Conservation (phyloP, 768 basidiomycete genomes). For the Gloeostereum incarnatum region DNA sequence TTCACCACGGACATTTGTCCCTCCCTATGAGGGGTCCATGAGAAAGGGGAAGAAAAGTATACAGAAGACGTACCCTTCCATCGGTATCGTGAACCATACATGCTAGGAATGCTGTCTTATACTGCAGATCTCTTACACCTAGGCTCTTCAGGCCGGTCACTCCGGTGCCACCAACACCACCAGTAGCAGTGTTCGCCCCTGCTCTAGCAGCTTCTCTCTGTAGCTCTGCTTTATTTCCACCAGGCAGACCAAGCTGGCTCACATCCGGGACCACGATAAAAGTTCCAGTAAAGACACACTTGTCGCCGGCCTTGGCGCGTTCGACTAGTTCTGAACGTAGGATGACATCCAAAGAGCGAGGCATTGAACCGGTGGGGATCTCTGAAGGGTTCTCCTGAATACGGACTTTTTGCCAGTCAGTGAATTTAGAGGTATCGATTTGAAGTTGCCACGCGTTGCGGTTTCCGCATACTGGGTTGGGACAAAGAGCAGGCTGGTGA, state of each 20-base stretch:
- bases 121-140: constrained; percentile 92
- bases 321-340: constrained; percentile 94
- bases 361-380: constrained; percentile 98
- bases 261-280: constrained; percentile 99
- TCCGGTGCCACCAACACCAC: constrained; percentile 65
- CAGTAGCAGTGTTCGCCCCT: constrained; percentile 48
- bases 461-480: constrained; percentile 91
- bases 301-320: constrained; percentile 98
- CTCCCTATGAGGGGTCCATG: constrained; percentile 35
- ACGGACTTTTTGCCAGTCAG: constrained; percentile 98
- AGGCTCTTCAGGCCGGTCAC: constrained; percentile 92
- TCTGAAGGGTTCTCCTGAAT: constrained; percentile 99
- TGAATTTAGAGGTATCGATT: constrained; percentile 93
- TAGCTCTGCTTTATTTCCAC: constrained; percentile 86
- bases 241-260: constrained; percentile 89
- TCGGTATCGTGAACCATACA: constrained; percentile 96
- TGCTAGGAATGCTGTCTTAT: constrained; percentile 97
- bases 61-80: constrained; percentile 64
- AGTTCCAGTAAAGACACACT: constrained; percentile 94
- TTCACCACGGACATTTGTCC: constrained; percentile 87
- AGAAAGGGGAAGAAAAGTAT: neutral
- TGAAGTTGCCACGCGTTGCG: constrained; percentile 87
- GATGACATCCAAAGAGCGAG: constrained; percentile 92
- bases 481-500: constrained; percentile 89
- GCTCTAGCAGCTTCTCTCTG: constrained; percentile 75